These are phyloP conservation scores for Lagenidium sp. DNA, from an alignment of 352 stramenopile species.

Conservation along the genomic window DNA sequence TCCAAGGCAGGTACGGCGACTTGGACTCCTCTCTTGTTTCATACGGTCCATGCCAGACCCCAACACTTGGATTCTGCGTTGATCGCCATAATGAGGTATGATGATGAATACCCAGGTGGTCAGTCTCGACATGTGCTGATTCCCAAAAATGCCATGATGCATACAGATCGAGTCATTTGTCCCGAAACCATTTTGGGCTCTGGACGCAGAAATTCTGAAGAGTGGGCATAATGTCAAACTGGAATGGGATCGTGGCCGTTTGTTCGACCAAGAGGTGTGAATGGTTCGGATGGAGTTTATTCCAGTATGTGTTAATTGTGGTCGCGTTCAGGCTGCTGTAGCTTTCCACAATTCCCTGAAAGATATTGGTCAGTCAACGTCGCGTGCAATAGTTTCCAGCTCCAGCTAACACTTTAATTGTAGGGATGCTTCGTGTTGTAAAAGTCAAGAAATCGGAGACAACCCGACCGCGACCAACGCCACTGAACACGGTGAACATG, in stretches of 20 bases:
- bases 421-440: constrained; percentile 6
- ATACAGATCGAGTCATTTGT: constrained; percentile 83
- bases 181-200: constrained; percentile 41
- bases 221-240: constrained; percentile 16
- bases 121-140: too few species aligned
- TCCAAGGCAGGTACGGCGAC: constrained; percentile 86
- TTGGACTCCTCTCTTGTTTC: constrained; percentile 72
- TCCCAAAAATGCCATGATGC: too few species aligned
- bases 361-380: constrained; percentile 43
- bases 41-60: constrained; percentile 87
- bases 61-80: constrained; percentile 85
- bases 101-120: too few species aligned
- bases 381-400: too few species aligned
- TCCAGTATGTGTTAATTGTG: too few species aligned
- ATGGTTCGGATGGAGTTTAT: too few species aligned
- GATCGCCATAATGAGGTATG: constrained; percentile 60
- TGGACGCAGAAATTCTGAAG: constrained; percentile 39
- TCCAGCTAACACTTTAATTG: too few species aligned
- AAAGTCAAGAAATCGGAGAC: constrained; percentile 20
- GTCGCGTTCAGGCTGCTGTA: constrained; percentile 1
- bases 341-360: constrained; percentile 25
- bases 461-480: constrained; percentile 21
- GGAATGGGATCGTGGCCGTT: constrained; percentile 19
- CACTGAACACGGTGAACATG: constrained; percentile 63
- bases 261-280: constrained; percentile 37